A percentile compares a stretch with the other conserved stretches of the same genome.
These are phyloP conservation scores for Citrus mangshanensis DNA, from an alignment of 345 rosid genomes.

Conservation along the genomic window DNA sequence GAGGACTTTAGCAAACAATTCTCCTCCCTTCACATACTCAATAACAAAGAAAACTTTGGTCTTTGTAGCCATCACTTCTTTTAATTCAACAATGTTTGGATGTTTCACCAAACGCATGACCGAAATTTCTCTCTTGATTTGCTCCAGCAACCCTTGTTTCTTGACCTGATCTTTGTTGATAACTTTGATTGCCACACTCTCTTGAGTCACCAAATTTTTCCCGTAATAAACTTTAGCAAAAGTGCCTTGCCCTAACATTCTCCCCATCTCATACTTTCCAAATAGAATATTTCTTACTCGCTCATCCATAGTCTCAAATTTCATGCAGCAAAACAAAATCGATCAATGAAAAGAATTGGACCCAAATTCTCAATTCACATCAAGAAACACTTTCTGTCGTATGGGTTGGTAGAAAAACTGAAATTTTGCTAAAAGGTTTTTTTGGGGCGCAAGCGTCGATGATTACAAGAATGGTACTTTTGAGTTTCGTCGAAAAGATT, in stretches of 20 bases:
- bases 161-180: constrained; percentile 36
- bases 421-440: not conserved
- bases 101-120: constrained; percentile 56
- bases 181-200: constrained; percentile 43
- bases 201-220: constrained; percentile 27
- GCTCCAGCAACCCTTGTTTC: constrained; percentile 35
- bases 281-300: constrained; percentile 21
- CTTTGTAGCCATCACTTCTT: constrained; percentile 54
- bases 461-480: not conserved
- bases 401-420: not conserved
- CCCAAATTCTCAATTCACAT: not conserved
- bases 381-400: not conserved
- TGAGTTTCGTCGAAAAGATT: not conserved
- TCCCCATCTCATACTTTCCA: constrained; percentile 44
- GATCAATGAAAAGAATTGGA: not conserved
- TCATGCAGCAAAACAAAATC: not conserved
- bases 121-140: constrained; percentile 46
- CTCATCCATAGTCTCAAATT: constrained; percentile 6
- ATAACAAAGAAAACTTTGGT: constrained; percentile 41
- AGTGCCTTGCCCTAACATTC: constrained; percentile 46
- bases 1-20: constrained; percentile 36
- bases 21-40: constrained; percentile 49
- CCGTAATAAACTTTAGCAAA: constrained; percentile 54
- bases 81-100: constrained; percentile 42
- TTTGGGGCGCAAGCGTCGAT: not conserved